Evolutionary conservation across 2,329 filamentous ascomycete genomes (phyloP).

Genomic region (Exophiala spinifera): DNA sequence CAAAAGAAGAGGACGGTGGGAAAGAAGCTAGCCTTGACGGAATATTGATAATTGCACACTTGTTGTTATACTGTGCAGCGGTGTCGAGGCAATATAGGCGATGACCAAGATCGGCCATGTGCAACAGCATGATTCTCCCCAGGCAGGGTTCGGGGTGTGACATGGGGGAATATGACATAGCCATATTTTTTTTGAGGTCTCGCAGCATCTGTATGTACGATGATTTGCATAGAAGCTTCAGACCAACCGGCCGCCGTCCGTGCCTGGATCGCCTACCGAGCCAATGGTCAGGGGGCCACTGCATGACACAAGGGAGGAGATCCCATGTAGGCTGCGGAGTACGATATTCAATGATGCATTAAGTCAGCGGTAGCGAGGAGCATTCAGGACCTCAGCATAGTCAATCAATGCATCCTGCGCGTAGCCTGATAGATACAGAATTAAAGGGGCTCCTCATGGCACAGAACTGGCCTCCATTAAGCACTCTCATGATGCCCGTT

Average conservation of each 20-base stretch:
- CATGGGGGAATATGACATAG: conserved; percentile 1
- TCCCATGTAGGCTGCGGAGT: not conserved
- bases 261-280: conserved; percentile 23
- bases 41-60: conserved; percentile 37
- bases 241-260: conserved; percentile 11
- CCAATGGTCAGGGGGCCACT: conserved; percentile 12
- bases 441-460: no score
- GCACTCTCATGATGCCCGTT: conserved; percentile 1
- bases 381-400: not conserved
- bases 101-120: not conserved
- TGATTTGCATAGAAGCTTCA: conserved; percentile 13
- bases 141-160: not conserved
- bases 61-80: not conserved
- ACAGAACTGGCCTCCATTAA: no score
- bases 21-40: conserved; percentile 48
- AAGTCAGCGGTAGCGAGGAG: not conserved
- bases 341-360: not conserved
- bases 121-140: not conserved
- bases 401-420: no score
- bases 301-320: conserved; percentile 8
- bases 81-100: not conserved
- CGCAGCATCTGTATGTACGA: conserved; percentile 6
- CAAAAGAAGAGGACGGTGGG: conserved; percentile 41
- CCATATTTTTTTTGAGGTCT: not conserved
- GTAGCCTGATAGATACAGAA: no score